Conservation (phyloP, 495 filamentous ascomycete species). For the Lepraria neglecta region DNA sequence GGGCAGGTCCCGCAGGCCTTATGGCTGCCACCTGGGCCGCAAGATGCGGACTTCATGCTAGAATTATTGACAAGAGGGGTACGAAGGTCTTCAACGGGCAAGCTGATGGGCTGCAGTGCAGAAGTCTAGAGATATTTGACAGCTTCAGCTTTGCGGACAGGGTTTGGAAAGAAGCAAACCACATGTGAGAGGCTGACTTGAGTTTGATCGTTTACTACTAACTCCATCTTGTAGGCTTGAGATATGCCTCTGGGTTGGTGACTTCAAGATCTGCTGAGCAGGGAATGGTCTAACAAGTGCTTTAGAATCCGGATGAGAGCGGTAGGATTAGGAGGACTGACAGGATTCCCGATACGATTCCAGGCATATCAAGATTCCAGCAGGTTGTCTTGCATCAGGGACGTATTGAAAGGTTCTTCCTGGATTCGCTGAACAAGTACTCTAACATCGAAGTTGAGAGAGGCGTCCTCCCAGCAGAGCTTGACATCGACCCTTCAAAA, state of each 20-base stretch:
- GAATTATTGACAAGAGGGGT: constrained; percentile 56
- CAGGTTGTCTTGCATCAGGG: constrained; percentile 52
- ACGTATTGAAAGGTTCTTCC: constrained; percentile 50
- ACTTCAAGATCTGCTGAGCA: background rate
- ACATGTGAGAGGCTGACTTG: background rate
- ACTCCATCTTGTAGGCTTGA: constrained; percentile 21
- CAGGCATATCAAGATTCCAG: constrained; percentile 37
- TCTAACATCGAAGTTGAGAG: constrained; percentile 47
- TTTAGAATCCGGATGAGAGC: constrained; percentile 27
- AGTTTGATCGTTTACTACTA: background rate
- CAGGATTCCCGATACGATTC: constrained; percentile 20
- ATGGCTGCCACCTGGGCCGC: constrained; percentile 61
- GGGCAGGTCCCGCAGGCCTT: constrained; percentile 61
- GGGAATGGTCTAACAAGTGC: background rate
- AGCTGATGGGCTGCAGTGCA: constrained; percentile 53
- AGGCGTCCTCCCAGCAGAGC: constrained; percentile 41
- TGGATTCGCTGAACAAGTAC: constrained; percentile 46
- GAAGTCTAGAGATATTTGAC: constrained; percentile 62
- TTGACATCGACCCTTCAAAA: constrained; percentile 41
- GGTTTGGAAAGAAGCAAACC: constrained; percentile 53
- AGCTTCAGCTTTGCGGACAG: constrained; percentile 58
- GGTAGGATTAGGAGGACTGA: constrained; percentile 17
- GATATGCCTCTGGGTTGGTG: constrained; percentile 37
- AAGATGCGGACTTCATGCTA: constrained; percentile 50
- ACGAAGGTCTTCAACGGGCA: constrained; percentile 52